Percentiles rank a stretch among this genome's conserved stretches.
Conservation (phyloP, 2,329 filamentous ascomycete genomes). For the Stagonosporopsis rhizophila region DNA sequence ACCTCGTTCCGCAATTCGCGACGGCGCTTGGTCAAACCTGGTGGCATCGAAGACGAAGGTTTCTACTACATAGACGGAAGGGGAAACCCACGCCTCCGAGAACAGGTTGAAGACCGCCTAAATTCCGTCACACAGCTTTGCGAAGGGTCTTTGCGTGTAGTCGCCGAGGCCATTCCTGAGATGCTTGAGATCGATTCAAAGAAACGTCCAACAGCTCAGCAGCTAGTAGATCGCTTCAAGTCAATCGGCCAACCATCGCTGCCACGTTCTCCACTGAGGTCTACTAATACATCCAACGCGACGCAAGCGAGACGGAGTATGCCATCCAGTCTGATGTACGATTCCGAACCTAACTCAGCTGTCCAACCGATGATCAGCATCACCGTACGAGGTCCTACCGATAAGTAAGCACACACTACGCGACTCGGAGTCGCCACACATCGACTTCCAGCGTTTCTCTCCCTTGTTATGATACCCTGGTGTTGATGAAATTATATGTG, state of each 20-base stretch:
- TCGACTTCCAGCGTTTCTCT: not conserved
- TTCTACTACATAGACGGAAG: slow-evolving; percentile 2
- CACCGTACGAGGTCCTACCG: too few species aligned
- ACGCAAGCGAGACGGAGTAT: not conserved
- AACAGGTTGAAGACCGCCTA: not conserved
- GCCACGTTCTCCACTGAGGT: not conserved
- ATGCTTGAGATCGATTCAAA: not conserved
- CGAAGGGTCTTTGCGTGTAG: not conserved
- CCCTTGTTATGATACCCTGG: not conserved
- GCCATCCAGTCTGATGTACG: not conserved
- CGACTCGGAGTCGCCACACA: not conserved
- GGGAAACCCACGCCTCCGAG: not conserved
- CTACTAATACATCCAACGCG: not conserved
- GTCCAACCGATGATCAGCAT: not conserved
- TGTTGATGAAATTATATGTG: not conserved
- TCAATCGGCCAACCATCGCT: not conserved
- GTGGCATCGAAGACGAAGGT: not conserved
- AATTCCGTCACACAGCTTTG: not conserved
- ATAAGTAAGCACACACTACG: not conserved
- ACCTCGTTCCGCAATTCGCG: not conserved
- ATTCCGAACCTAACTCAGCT: not conserved
- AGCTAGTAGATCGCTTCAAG: not conserved
- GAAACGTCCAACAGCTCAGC: not conserved
- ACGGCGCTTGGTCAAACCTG: not conserved
- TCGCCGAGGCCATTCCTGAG: not conserved